Percentiles rank a stretch among this genome's conserved stretches.
Evolutionary conservation across 2,329 filamentous ascomycete genomes (phyloP).

Genomic region (Phyllachora maydis): DNA sequence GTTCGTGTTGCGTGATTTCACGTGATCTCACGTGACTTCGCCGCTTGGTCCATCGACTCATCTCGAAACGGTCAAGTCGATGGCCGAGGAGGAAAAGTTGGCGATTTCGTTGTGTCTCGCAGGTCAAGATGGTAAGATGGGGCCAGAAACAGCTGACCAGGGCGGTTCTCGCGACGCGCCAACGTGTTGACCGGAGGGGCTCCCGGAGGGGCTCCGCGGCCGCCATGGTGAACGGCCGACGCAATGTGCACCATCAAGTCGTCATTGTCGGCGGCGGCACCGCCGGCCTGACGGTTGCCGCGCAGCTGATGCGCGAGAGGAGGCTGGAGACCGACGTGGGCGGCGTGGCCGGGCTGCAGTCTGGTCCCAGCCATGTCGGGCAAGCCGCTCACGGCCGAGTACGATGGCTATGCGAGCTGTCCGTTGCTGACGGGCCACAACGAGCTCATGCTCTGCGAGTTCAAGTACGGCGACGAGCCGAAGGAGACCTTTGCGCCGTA

Average conservation of each 20-base stretch:
- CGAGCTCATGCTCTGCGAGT: constrained; percentile 24
- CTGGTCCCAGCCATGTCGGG: constrained; percentile 14
- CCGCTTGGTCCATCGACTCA: too few relatives aligned
- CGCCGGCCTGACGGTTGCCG: constrained; percentile 43
- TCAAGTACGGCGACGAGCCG: constrained; percentile 23
- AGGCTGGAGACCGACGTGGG: constrained; percentile 23
- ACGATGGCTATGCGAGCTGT: constrained; percentile 23
- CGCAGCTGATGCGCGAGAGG: constrained; percentile 42
- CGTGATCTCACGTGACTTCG: too few relatives aligned
- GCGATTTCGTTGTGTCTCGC: too few relatives aligned
- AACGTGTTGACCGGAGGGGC: too few relatives aligned
- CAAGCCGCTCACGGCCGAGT: constrained; percentile 11
- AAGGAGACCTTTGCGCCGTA: constrained; percentile 19
- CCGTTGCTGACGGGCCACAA: constrained; percentile 21
- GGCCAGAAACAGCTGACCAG: too few relatives aligned
- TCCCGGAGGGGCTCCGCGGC: too few relatives aligned
- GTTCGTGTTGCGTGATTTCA: too few relatives aligned
- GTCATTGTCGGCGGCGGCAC: constrained; percentile 47
- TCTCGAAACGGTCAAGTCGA: too few relatives aligned
- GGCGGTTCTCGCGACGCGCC: too few relatives aligned
- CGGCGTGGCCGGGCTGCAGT: constrained; percentile 12
- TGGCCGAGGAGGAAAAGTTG: too few relatives aligned
- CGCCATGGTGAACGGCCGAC: too few relatives aligned
- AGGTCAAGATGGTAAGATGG: too few relatives aligned
- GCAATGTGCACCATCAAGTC: constrained; percentile 30